Conservation (phyloP, 73 alveolate genomes). For the Tetrahymena borealis region DNA sequence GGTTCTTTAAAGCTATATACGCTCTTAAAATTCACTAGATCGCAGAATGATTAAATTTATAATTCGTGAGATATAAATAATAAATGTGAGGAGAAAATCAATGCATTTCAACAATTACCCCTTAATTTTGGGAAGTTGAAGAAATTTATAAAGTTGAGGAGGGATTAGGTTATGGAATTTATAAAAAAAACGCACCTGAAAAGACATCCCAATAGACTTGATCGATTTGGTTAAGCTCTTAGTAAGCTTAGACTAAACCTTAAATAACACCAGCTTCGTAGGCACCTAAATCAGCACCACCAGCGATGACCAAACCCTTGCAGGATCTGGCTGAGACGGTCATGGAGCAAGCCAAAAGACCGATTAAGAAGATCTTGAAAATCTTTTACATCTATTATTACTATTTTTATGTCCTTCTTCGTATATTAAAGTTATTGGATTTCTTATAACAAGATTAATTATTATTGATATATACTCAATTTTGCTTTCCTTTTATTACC, state of each 20-base stretch:
- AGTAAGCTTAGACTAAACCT: neutral
- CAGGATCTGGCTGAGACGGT: neutral
- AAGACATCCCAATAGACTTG: neutral
- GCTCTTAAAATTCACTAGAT: too few relatives aligned
- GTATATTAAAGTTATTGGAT: neutral
- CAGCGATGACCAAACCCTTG: neutral
- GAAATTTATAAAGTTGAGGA: neutral
- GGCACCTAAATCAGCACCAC: slow-evolving; percentile 4
- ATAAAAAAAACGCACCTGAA: neutral
- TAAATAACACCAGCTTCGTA: slow-evolving; percentile 3
- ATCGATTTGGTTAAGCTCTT: neutral
- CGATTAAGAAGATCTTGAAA: neutral
- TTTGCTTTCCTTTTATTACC: slow-evolving; percentile 1
- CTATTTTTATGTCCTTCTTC: neutral
- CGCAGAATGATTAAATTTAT: too few relatives aligned
- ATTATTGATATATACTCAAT: neutral
- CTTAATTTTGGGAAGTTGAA: neutral
- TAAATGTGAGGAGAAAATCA: too few relatives aligned
- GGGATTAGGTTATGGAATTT: neutral
- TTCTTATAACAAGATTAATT: neutral
- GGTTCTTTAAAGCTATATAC: too few relatives aligned
- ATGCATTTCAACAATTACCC: too few relatives aligned
- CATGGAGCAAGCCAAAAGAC: slow-evolving; percentile 5
- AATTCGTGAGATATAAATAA: too few relatives aligned
- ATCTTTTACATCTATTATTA: neutral